Evolutionary conservation across 1,284 basidiomycete species (phyloP), one percentile per base, ranked within the genome.

Genomic region (Cystobasidiaceae sp.): DNA sequence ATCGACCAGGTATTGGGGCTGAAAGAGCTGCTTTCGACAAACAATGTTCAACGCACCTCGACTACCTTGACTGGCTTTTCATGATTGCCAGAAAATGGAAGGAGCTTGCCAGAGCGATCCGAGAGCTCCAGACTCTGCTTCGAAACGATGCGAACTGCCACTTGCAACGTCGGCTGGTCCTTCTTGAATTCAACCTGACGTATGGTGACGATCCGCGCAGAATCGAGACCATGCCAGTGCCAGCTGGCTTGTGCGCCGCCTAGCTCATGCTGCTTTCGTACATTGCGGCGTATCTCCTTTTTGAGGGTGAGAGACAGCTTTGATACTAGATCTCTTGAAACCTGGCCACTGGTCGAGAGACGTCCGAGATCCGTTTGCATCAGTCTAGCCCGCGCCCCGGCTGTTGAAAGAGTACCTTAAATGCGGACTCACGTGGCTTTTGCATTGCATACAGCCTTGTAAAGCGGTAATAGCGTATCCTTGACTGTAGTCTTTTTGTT

Each of bases 151-250:
- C 61, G 25, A 13, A 56, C 3, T 13, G 50, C 49, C 3, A 64
- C 56, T 27, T 64, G 61, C 30, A 64, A 15, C n/a, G 41, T 43
- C 23, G 39, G 34, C 33, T 46, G 21, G 34, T 50, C 44, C 21
- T 45, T 43, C 25, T 23, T 50, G 27, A 45, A 46, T 45, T 64
- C 61, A 28, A 64, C 45, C 50, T 46, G 51, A 30, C 61, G 51
- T 27, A 51, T 52, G 21, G 46, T 46, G 32, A 44, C 52, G 30
- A 64, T 21, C 33, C 34, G 44, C 1, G 30, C 39, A 23, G 43
- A 37, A 11, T 56, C 51, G 27, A 64, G 25, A 33, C 50, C 41
- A 34, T 62, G 60, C 48, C 33, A 54, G 21, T 45, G 49, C 60
- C 60, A 62, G 33, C 28, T 32, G 27, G n/a, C 45, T 4, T 19